A percentile compares a stretch with the other conserved stretches of the same genome.
Evolutionary conservation across 208 protist species (phyloP).

Genomic region (Leishmania lainsoni): DNA sequence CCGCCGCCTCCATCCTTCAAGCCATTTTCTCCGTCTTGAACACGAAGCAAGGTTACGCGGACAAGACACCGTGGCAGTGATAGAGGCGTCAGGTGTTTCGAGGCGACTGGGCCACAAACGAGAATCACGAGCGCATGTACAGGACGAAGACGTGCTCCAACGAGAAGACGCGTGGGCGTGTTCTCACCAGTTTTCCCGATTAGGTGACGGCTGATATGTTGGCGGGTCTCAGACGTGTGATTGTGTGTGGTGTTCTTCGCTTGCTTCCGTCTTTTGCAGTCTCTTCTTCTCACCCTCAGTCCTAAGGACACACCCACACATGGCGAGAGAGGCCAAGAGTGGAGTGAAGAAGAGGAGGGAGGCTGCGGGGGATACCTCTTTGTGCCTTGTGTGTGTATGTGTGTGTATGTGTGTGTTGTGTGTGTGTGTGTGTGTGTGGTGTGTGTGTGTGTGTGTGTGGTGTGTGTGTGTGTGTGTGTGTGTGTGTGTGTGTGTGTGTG

Average conservation of each 20-base stretch:
- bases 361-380: not conserved
- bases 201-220: not conserved
- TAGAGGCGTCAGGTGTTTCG: not conserved
- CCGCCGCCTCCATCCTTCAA: constrained; percentile 39
- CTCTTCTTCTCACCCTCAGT: not conserved
- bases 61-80: not conserved
- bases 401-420: not conserved
- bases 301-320: not conserved
- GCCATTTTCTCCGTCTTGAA: constrained; percentile 26
- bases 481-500: not conserved
- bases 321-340: not conserved
- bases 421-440: not conserved
- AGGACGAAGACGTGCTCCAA: not conserved
- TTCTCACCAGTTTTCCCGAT: not conserved
- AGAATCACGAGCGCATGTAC: not conserved
- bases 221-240: not conserved
- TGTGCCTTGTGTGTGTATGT: not conserved
- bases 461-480: not conserved
- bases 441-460: not conserved
- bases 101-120: not conserved
- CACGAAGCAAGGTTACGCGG: not conserved
- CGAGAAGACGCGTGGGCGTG: not conserved
- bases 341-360: too few relatives aligned
- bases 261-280: not conserved
- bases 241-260: not conserved